Base-by-base conservation (phyloP, 83 land plant genomes). In the Isoetes engelmannii region DNA sequence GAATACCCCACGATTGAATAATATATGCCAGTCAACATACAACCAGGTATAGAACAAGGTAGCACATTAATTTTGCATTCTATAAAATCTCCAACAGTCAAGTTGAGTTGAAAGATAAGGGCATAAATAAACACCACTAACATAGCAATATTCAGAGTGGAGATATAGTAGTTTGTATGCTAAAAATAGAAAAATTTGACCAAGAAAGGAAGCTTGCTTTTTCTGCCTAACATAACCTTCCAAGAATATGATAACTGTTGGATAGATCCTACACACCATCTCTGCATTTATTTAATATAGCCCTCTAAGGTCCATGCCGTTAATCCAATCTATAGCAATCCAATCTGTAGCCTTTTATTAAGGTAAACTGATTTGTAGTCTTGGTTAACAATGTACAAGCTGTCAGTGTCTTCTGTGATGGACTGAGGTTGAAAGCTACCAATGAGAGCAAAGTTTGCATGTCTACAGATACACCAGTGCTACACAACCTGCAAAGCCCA, bases 361-460 rank as follows among this genome's bases (percentile, higher is more conserved):
- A 75, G 5, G 67, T 70, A 75, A 44, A 75, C 78, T 20, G 75
- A 70, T 68, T 75, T 62, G 78, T 61, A 75, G 8, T 75, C 78
- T 48, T 55, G 76, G 75, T 75, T 75, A 75, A 71, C 28, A 75
- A 58, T 37, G 48, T 45, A 59, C 4, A 75, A 1, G 76, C 55
- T 4, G 78, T 75, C 78, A 57, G 78, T 75, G 75, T 75, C 78
- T 45, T 75, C 75, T 1, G 78, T 75, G 75, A 75, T 75, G 45
- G 78, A 70, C 44, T 70, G 74, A 37, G 78, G 78, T 63, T 75
- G 78, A 55, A 75, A 75, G 4, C 78, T 75, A 17, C 68, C 76
- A 19, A 75, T 75, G 45, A 48, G 75, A 15, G 69, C 75, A 45
- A 75, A 17, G 42, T 63, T 57, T 61, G 48, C 63, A 48, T 75